Percentiles rank a stretch among this genome's conserved stretches.
Conservation (phyloP, 2,329 filamentous ascomycete genomes). For the Stagonosporopsis cucurbitacearum region DNA sequence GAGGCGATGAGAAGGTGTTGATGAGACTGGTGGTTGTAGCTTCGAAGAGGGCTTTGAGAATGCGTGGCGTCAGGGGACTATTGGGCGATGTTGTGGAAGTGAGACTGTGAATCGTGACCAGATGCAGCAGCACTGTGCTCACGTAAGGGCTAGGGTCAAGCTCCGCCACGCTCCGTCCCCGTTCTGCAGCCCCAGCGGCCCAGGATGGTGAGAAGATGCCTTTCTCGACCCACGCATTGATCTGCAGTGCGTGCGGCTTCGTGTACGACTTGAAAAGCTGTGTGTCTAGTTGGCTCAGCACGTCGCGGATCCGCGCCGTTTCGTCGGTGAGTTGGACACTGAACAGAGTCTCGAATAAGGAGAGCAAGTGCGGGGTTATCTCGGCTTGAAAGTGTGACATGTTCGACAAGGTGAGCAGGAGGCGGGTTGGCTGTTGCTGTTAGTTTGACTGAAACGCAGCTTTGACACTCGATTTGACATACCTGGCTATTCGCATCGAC, state of each 20-base stretch:
- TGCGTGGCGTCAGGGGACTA: conserved; percentile 75
- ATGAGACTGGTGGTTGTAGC: conserved; percentile 81
- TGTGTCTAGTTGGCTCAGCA: conserved; percentile 86
- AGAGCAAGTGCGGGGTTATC: conserved; percentile 85
- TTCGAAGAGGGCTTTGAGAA: conserved; percentile 87
- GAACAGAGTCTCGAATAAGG: conserved; percentile 92
- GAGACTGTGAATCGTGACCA: conserved; percentile 92
- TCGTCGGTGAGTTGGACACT: conserved; percentile 94
- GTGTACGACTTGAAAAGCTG: conserved; percentile 94
- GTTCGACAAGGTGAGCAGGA: conserved; percentile 93
- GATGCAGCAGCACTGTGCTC: conserved; percentile 80
- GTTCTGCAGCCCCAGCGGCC: conserved; percentile 53
- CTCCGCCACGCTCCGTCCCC: conserved; percentile 54
- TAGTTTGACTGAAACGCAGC: conserved; percentile 9
- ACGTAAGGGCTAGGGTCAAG: conserved; percentile 84
- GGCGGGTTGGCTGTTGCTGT: conserved; percentile 75
- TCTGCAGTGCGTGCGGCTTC: conserved; percentile 60
- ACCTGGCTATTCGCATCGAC: conserved; percentile 49
- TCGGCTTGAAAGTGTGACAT: conserved; percentile 81
- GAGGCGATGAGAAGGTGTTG: conserved; percentile 67
- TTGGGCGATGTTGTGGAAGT: conserved; percentile 56
- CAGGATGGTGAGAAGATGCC: conserved; percentile 77
- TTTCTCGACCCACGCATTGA: conserved; percentile 72
- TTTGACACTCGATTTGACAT: neutral
- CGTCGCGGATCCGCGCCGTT: conserved; percentile 87